Evolutionary conservation across 2,329 filamentous ascomycete species (phyloP).

Genomic region (Phoma sp.): DNA sequence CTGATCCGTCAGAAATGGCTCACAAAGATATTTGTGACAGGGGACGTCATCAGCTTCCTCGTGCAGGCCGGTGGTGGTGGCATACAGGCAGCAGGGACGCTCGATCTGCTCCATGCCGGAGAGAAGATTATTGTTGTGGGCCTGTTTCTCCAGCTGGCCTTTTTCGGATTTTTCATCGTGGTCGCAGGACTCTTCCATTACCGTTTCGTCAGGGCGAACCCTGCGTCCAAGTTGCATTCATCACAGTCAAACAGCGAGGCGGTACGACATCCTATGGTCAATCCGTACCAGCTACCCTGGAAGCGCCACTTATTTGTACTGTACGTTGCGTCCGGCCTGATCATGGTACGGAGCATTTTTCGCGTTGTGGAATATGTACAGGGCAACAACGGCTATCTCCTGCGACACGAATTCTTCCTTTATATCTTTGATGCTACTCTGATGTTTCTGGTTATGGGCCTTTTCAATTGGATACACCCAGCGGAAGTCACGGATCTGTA

Average conservation of each 20-base stretch:
- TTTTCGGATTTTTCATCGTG: constrained; percentile 46
- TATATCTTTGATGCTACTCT: constrained; percentile 56
- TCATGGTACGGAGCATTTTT: constrained; percentile 57
- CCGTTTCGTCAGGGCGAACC: not conserved
- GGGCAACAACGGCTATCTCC: constrained; percentile 53
- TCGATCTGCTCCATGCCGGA: not conserved
- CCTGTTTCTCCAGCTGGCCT: constrained; percentile 46
- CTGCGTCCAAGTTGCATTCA: not conserved
- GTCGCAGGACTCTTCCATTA: constrained; percentile 4
- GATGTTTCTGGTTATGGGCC: constrained; percentile 50
- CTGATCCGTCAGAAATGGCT: constrained; percentile 49
- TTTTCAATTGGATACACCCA: constrained; percentile 48
- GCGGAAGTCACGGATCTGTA: constrained; percentile 23
- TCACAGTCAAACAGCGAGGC: not conserved
- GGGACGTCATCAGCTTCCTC: constrained; percentile 55
- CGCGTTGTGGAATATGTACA: constrained; percentile 57
- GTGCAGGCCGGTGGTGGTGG: constrained; percentile 49
- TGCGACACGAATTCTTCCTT: constrained; percentile 51
- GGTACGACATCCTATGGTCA: not conserved
- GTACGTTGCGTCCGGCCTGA: constrained; percentile 47
- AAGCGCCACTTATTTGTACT: constrained; percentile 46
- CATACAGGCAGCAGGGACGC: constrained; percentile 22
- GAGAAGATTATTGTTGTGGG: constrained; percentile 8
- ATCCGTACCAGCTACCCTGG: constrained; percentile 22
- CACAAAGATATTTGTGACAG: constrained; percentile 55